Percentiles rank a stretch among this genome's conserved stretches.
These are phyloP conservation scores for Boletus rex-veris DNA, from an alignment of 768 basidiomycete species.

Conservation along the genomic window DNA sequence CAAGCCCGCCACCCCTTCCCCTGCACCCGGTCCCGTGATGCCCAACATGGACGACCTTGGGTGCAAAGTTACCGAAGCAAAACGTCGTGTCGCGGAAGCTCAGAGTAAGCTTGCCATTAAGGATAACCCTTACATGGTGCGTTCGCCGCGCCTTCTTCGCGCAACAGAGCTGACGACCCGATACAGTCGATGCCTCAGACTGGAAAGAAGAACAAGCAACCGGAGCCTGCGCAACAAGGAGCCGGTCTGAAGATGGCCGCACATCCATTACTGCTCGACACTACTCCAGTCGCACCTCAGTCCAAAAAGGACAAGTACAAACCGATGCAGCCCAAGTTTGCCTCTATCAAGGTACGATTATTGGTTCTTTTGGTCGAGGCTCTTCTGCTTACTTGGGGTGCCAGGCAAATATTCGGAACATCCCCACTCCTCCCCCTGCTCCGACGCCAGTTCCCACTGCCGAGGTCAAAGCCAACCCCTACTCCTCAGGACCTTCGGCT, in stretches of 20 bases:
- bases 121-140: constrained; percentile 86
- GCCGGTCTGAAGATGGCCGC: constrained; percentile 88
- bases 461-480: constrained; percentile 66
- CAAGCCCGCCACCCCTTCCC: constrained; percentile 32
- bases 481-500: constrained; percentile 49
- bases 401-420: constrained; percentile 75
- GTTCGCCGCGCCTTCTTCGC: constrained; percentile 17
- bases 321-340: constrained; percentile 99
- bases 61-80: constrained; percentile 79
- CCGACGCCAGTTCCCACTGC: constrained; percentile 36
- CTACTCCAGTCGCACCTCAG: constrained; percentile 48
- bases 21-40: constrained; percentile 39
- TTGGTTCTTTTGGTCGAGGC: background rate
- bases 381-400: background rate
- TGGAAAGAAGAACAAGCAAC: constrained; percentile 51
- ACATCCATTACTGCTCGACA: constrained; percentile 79
- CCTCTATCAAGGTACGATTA: constrained; percentile 74
- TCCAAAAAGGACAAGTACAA: constrained; percentile 92
- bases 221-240: constrained; percentile 70
- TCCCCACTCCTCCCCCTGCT: constrained; percentile 55
- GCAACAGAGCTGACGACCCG: background rate
- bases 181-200: constrained; percentile 50
- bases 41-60: constrained; percentile 60
- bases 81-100: constrained; percentile 77
- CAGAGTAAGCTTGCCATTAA: constrained; percentile 71